A percentile compares a stretch with the other conserved stretches of the same genome.
phyloP scores from a whole-genome alignment of 208 protist species.

The Leishmania turanica region DNA sequence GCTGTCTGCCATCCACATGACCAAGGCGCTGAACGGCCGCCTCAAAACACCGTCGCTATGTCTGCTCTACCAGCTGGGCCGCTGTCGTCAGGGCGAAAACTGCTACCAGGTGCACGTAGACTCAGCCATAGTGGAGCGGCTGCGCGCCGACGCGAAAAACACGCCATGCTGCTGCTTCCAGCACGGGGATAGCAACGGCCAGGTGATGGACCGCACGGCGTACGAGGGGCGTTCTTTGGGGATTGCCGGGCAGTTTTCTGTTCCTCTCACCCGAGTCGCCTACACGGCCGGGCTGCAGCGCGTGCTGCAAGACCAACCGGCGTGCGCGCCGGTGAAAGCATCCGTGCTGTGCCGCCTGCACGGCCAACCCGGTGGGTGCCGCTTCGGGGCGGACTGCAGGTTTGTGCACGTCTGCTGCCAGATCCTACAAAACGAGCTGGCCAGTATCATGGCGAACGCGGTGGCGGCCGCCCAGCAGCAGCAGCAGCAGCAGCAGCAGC shows the following conservation, averaged over 20 bases:
- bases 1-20: slow-evolving; percentile 49
- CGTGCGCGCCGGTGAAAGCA: slow-evolving; percentile 14
- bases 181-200: slow-evolving; percentile 65
- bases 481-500: neutral
- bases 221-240: slow-evolving; percentile 29
- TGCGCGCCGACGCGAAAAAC: slow-evolving; percentile 54
- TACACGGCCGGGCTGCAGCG: slow-evolving; percentile 68
- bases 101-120: slow-evolving; percentile 84
- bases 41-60: slow-evolving; percentile 73
- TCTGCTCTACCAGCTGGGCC: slow-evolving; percentile 65
- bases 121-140: slow-evolving; percentile 43
- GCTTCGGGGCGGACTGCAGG: slow-evolving; percentile 82
- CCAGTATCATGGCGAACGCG: slow-evolving; percentile 26
- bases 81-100: slow-evolving; percentile 71
- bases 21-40: slow-evolving; percentile 59
- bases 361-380: slow-evolving; percentile 56
- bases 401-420: slow-evolving; percentile 81
- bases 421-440: slow-evolving; percentile 40
- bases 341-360: slow-evolving; percentile 68
- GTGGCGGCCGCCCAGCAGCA: slow-evolving; percentile 3
- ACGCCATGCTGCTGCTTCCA: slow-evolving; percentile 73
- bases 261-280: slow-evolving; percentile 54
- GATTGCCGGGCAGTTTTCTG: slow-evolving; percentile 26
- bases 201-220: slow-evolving; percentile 21
- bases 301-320: slow-evolving; percentile 43